Conservation (phyloP, 1,284 basidiomycete genomes). For the Leccinum glutinopallens region DNA sequence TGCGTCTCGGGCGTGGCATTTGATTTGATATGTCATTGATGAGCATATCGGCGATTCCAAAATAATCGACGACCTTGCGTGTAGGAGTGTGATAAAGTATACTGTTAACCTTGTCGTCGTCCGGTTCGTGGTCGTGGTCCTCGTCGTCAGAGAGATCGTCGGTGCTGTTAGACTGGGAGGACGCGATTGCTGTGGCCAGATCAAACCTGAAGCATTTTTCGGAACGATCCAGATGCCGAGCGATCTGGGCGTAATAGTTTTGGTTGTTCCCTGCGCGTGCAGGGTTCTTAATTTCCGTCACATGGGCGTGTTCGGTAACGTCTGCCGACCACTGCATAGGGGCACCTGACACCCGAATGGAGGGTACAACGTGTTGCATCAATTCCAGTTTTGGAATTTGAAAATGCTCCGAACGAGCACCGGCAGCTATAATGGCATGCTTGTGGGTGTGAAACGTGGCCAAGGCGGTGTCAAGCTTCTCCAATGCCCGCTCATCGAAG, state of each 20-base stretch:
- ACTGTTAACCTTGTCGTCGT: not conserved
- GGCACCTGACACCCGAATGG: not conserved
- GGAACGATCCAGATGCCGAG: not conserved
- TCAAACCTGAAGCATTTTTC: not conserved
- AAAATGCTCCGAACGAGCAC: not conserved
- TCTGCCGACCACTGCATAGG: conserved; percentile 5
- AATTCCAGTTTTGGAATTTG: not conserved
- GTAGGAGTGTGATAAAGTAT: not conserved
- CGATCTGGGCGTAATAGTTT: conserved; percentile 3
- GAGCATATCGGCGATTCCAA: not conserved
- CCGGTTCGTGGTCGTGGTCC: not conserved
- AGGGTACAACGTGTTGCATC: not conserved
- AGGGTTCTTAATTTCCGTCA: conserved; percentile 4
- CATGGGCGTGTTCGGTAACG: conserved; percentile 3
- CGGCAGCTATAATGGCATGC: not conserved
- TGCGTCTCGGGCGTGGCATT: not conserved
- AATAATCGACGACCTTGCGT: not conserved
- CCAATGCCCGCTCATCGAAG: not conserved
- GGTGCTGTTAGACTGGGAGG: not conserved
- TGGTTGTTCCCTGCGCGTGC: conserved; percentile 3
- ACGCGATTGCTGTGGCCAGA: not conserved
- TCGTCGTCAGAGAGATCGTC: not conserved
- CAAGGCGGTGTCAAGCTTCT: not conserved
- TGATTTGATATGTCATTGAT: not conserved
- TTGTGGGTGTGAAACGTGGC: not conserved